Percentiles rank a stretch among this genome's conserved stretches.
Evolutionary conservation across 2,329 filamentous ascomycete genomes (phyloP).

Genomic region (Colletotrichum zoysiae): DNA sequence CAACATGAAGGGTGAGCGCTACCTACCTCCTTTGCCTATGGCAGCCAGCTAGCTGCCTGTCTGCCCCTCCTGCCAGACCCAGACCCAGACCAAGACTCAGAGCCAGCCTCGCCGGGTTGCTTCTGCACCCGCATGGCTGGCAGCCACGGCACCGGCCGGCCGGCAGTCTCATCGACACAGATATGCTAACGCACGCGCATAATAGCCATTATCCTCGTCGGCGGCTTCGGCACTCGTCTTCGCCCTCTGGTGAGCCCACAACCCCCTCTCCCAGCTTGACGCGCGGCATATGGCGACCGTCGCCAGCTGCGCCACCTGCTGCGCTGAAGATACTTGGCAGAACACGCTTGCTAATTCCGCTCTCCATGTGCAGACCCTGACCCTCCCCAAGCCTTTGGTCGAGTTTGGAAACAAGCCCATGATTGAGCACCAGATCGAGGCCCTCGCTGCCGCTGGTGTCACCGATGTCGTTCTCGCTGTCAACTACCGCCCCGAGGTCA

Average conservation of each 20-base stretch:
- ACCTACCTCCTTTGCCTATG: not conserved
- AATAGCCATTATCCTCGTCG: slow-evolving; percentile 97
- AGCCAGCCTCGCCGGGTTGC: not conserved
- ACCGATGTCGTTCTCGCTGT: slow-evolving; percentile 98
- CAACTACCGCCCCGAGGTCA: slow-evolving; percentile 98
- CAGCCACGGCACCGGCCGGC: not conserved
- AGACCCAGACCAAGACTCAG: not conserved
- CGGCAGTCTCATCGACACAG: not conserved
- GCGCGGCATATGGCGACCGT: slow-evolving; percentile 11
- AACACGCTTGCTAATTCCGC: slow-evolving; percentile 43
- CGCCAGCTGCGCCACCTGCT: not conserved
- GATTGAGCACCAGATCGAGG: slow-evolving; percentile 98
- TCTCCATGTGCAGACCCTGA: slow-evolving; percentile 77
- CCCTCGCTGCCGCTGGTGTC: slow-evolving; percentile 91
- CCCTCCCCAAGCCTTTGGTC: slow-evolving; percentile 95
- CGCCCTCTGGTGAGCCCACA: slow-evolving; percentile 83
- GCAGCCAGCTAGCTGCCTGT: not conserved
- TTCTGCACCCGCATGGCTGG: not conserved
- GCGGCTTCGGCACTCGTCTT: slow-evolving; percentile 97
- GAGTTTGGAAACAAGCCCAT: slow-evolving; percentile 99
- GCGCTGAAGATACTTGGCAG: slow-evolving; percentile 1
- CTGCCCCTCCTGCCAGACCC: not conserved
- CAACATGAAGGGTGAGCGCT: slow-evolving; percentile 41
- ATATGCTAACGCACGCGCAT: slow-evolving; percentile 26
- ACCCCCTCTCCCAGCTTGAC: slow-evolving; percentile 4